phyloP scores from a whole-genome alignment of 2,329 filamentous ascomycete species.

The Zasmidium angulare region DNA sequence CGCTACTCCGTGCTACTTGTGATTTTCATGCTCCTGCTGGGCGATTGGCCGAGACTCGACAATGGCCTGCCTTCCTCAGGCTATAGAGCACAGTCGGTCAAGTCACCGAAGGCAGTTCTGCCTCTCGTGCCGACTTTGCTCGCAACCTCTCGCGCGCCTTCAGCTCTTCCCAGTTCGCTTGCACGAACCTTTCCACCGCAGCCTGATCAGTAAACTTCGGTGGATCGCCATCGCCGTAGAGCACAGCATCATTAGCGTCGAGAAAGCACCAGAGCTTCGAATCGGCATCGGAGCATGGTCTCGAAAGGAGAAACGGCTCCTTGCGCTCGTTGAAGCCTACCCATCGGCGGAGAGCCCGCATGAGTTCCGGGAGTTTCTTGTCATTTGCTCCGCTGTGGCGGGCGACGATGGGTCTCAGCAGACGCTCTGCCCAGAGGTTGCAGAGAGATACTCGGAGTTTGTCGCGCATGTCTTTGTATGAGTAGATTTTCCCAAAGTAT shows the following conservation, averaged over 20 bases:
- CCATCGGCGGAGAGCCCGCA: constrained; percentile 31
- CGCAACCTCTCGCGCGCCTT: constrained; percentile 24
- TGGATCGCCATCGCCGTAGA: constrained; percentile 9
- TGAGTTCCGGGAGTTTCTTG: constrained; percentile 27
- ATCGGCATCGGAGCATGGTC: constrained; percentile 22
- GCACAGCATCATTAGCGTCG: not conserved
- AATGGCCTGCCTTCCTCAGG: not conserved
- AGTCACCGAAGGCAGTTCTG: not conserved
- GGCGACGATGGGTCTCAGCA: constrained; percentile 24
- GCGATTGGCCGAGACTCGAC: too few relatives aligned
- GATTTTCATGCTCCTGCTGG: too few relatives aligned
- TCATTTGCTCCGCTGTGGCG: constrained; percentile 18
- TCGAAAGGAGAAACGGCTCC: constrained; percentile 12
- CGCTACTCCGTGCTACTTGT: too few relatives aligned
- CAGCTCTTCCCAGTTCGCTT: constrained; percentile 28
- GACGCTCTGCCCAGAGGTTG: constrained; percentile 22
- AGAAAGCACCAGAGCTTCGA: constrained; percentile 6
- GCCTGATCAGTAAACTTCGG: not conserved
- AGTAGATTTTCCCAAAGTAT: constrained; percentile 26
- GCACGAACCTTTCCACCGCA: constrained; percentile 22
- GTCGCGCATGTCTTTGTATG: constrained; percentile 20
- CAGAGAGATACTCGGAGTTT: constrained; percentile 20
- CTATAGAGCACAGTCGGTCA: not conserved
- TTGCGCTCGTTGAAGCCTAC: constrained; percentile 17
- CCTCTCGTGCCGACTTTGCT: not conserved